Evolutionary conservation across 2,329 filamentous ascomycete species (phyloP).

Genomic region (Fusarium lateritium): DNA sequence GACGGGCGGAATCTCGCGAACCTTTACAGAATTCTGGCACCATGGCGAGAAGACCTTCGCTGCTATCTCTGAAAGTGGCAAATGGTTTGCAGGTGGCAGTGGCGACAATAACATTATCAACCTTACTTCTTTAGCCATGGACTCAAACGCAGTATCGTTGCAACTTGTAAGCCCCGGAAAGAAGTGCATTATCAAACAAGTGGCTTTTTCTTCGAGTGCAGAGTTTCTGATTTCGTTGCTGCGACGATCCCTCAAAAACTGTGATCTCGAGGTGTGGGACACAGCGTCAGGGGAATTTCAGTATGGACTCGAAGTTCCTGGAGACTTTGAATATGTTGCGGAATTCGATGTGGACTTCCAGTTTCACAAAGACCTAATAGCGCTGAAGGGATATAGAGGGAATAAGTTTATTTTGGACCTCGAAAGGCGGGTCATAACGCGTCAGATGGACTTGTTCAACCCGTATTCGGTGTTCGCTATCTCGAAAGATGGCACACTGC

Average conservation of each 20-base stretch:
- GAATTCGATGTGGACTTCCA: background rate
- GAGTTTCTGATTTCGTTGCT: background rate
- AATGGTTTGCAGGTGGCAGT: background rate
- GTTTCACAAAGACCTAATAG: background rate
- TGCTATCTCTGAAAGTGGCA: background rate
- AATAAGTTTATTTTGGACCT: background rate
- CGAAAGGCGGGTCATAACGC: background rate
- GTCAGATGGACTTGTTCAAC: too few species aligned
- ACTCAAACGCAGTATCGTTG: background rate
- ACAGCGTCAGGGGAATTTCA: background rate
- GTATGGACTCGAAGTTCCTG: background rate
- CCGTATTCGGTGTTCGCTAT: too few species aligned
- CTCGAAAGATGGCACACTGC: background rate
- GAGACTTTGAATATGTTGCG: too few species aligned
- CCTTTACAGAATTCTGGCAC: background rate
- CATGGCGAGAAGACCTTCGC: background rate
- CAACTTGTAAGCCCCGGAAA: background rate
- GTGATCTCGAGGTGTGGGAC: background rate
- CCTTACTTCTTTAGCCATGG: background rate
- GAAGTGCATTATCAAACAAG: background rate
- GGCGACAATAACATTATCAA: background rate
- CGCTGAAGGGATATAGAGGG: too few species aligned
- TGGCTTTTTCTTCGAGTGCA: background rate
- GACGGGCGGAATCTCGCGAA: background rate
- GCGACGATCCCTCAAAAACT: too few species aligned